A percentile compares a stretch with the other conserved stretches of the same genome.
phyloP scores from a whole-genome alignment of 192 early-diverging fungal genomes.

The Entophlyctis luteolus region DNA sequence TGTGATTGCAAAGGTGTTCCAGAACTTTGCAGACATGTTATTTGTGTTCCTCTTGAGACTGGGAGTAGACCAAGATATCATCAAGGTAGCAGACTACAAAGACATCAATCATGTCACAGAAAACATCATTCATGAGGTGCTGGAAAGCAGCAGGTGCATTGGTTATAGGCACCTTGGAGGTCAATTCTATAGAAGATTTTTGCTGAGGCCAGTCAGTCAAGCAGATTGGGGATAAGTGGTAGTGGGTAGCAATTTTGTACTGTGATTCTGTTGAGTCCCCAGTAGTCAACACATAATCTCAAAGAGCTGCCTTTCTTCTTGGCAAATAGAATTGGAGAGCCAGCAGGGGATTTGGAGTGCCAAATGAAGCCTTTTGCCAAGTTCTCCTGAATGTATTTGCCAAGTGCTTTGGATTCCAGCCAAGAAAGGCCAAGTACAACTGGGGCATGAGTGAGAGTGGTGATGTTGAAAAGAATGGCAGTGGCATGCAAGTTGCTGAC shows the following conservation, averaged over 20 bases:
- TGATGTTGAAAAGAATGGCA: too few species aligned
- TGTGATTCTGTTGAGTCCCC: slow-evolving; percentile 37
- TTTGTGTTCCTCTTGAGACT: background rate
- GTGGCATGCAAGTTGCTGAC: too few species aligned
- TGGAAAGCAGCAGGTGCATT: slow-evolving; percentile 53
- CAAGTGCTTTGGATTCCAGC: too few species aligned
- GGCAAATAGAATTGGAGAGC: slow-evolving; percentile 38
- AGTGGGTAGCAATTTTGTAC: slow-evolving; percentile 38
- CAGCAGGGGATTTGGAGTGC: slow-evolving; percentile 16
- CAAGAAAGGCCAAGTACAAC: too few species aligned
- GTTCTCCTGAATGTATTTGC: too few species aligned
- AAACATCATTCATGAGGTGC: slow-evolving; percentile 45
- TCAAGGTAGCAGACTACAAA: slow-evolving; percentile 35
- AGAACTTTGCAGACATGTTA: slow-evolving; percentile 30
- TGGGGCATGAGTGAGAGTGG: too few species aligned
- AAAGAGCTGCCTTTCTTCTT: slow-evolving; percentile 37
- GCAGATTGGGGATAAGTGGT: slow-evolving; percentile 35
- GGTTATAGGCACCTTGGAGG: slow-evolving; percentile 14
- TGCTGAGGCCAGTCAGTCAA: slow-evolving; percentile 17
- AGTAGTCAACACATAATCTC: slow-evolving; percentile 41
- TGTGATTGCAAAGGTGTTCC: background rate
- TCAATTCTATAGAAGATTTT: slow-evolving; percentile 26
- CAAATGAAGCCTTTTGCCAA: slow-evolving; percentile 30
- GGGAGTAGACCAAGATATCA: slow-evolving; percentile 50
- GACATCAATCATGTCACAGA: slow-evolving; percentile 30